These are phyloP conservation scores for Bolboschoenoplectus hybrid DNA, from an alignment of 202 grass and related monocot genomes.

Conservation along the genomic window DNA sequence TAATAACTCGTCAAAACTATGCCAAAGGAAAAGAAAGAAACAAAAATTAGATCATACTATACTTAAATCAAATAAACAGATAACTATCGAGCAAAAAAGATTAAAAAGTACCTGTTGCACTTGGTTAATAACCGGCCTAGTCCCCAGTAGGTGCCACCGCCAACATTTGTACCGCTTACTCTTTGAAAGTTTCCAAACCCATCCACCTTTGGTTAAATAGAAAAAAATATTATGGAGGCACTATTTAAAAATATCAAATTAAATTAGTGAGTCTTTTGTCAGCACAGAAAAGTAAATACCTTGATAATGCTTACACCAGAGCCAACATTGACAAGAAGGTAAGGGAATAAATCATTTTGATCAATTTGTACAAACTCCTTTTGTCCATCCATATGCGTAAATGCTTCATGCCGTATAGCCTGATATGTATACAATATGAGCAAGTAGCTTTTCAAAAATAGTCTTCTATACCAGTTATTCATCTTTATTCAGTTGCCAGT, in stretches of 20 bases:
- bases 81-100: constrained; percentile 26
- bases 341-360: constrained; percentile 93
- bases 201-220: constrained; percentile 70
- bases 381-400: constrained; percentile 97
- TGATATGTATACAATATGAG: constrained; percentile 32
- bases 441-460: constrained; percentile 7
- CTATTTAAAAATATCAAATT: background rate
- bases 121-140: constrained; percentile 92
- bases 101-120: constrained; percentile 76
- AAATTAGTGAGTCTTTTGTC: background rate
- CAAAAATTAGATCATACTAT: constrained; percentile 23
- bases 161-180: constrained; percentile 98
- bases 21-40: constrained; percentile 31
- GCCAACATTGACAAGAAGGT: constrained; percentile 98
- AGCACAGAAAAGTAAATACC: constrained; percentile 48
- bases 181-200: constrained; percentile 94
- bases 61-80: constrained; percentile 30
- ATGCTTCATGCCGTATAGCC: constrained; percentile 99
- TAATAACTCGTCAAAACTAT: constrained; percentile 95
- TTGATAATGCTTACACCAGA: constrained; percentile 99
- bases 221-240: constrained; percentile 22
- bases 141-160: constrained; percentile 97
- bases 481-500: constrained; percentile 4
- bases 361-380: constrained; percentile 98
- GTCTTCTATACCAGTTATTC: background rate